A percentile compares a stretch with the other conserved stretches of the same genome.
These are phyloP conservation scores for Physcomitrellopsis africana DNA, from an alignment of 225 moss, liverwort and hornwort genomes.

Conservation along the genomic window DNA sequence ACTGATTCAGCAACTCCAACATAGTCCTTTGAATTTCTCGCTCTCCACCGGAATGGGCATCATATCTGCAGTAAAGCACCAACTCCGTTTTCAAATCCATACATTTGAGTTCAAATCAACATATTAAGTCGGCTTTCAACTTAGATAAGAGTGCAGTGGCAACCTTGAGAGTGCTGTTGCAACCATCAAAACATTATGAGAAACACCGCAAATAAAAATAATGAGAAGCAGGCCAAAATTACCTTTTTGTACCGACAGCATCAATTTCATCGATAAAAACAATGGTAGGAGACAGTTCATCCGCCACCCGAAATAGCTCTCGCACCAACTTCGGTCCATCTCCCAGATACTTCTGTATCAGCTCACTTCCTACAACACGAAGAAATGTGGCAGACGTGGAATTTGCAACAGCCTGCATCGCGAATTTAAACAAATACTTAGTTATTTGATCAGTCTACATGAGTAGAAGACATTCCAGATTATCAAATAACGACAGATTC, in stretches of 20 bases:
- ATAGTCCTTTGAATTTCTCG: too few relatives aligned
- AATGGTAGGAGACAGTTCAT: slow-evolving; percentile 75
- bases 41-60: too few relatives aligned
- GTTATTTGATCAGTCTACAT: too few relatives aligned
- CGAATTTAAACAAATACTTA: slow-evolving; percentile 22
- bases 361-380: slow-evolving; percentile 76
- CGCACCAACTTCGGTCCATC: slow-evolving; percentile 73
- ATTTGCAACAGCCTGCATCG: slow-evolving; percentile 69
- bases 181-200: background rate
- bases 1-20: too few relatives aligned
- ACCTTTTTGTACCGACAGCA: slow-evolving; percentile 73
- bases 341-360: slow-evolving; percentile 77
- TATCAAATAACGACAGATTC: too few relatives aligned
- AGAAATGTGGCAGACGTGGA: slow-evolving; percentile 75
- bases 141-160: background rate
- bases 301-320: slow-evolving; percentile 71
- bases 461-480: too few relatives aligned
- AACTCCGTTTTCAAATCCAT: background rate
- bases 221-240: background rate
- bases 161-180: background rate
- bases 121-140: background rate
- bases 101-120: too few relatives aligned
- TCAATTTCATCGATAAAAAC: slow-evolving; percentile 36
- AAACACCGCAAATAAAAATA: background rate
- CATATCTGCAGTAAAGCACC: too few relatives aligned